These are phyloP conservation scores for Trichophyton schoenleinii DNA, from an alignment of 2,329 filamentous ascomycete species.

Conservation along the genomic window DNA sequence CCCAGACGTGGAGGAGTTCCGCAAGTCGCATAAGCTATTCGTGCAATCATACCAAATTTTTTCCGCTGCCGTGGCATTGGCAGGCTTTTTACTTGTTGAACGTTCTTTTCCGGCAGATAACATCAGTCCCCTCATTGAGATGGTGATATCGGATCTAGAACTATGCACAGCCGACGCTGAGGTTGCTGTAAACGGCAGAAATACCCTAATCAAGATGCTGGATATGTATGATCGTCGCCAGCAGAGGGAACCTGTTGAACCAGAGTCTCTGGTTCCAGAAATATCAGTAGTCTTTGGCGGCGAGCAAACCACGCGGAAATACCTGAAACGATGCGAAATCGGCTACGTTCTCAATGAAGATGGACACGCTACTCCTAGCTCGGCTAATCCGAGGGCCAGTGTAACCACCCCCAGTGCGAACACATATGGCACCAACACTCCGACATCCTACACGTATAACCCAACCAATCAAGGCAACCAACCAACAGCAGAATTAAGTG, in stretches of 20 bases:
- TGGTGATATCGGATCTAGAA: slow-evolving; percentile 18
- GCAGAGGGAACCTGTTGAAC: slow-evolving; percentile 12
- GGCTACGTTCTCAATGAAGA: slow-evolving; percentile 13
- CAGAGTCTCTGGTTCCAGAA: slow-evolving; percentile 15
- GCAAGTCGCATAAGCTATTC: slow-evolving; percentile 16
- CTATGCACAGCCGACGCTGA: slow-evolving; percentile 13
- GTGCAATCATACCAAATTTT: slow-evolving; percentile 20
- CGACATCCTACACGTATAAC: background rate
- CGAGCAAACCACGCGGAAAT: slow-evolving; percentile 18
- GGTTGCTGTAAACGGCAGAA: slow-evolving; percentile 16
- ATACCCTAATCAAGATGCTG: slow-evolving; percentile 18
- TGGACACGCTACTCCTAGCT: background rate
- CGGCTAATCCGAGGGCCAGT: background rate
- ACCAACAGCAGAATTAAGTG: background rate
- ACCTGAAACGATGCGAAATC: slow-evolving; percentile 18
- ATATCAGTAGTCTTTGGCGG: slow-evolving; percentile 19
- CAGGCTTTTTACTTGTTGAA: slow-evolving; percentile 19
- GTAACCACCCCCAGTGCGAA: background rate
- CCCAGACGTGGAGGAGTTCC: slow-evolving; percentile 14
- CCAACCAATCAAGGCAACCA: background rate
- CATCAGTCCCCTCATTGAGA: slow-evolving; percentile 17
- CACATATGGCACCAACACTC: background rate
- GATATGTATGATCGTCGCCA: slow-evolving; percentile 17
- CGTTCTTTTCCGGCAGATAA: slow-evolving; percentile 16
- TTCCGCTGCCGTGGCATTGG: slow-evolving; percentile 19